Evolutionary conservation across 345 rosid species (phyloP).

Genomic region (Abelmoschus esculentus): DNA sequence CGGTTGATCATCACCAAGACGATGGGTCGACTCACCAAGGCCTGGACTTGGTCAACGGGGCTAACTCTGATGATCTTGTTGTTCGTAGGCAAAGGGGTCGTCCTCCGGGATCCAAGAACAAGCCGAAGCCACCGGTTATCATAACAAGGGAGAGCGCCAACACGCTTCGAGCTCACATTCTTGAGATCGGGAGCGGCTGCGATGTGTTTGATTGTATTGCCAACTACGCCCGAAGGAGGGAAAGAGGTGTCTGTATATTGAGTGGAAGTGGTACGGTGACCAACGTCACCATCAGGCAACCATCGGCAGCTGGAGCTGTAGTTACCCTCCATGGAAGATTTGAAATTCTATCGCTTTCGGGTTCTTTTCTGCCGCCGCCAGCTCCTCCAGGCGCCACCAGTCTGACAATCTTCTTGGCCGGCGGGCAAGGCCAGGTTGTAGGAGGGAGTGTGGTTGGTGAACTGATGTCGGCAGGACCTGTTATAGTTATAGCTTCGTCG

Average conservation of each 20-base stretch:
- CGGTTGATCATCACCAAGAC: constrained; percentile 21
- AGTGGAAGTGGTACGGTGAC: constrained; percentile 92
- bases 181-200: constrained; percentile 84
- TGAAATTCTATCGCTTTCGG: constrained; percentile 83
- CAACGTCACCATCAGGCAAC: constrained; percentile 83
- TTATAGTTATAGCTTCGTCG: constrained; percentile 83
- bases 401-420: constrained; percentile 69
- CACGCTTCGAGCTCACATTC: constrained; percentile 93
- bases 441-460: constrained; percentile 98
- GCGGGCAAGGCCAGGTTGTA: constrained; percentile 89
- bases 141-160: constrained; percentile 94
- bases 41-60: constrained; percentile 39
- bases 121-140: constrained; percentile 82
- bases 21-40: constrained; percentile 31
- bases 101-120: constrained; percentile 92
- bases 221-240: constrained; percentile 79
- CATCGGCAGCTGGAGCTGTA: constrained; percentile 72
- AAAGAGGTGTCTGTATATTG: constrained; percentile 82
- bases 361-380: constrained; percentile 91
- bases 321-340: constrained; percentile 82
- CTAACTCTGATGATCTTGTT: constrained; percentile 34
- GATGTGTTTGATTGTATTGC: constrained; percentile 85
- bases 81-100: constrained; percentile 86
- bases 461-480: constrained; percentile 86
- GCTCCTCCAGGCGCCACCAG: constrained; percentile 97